These are phyloP conservation scores for Trapa incisa DNA, from an alignment of 345 rosid genomes.

Conservation along the genomic window DNA sequence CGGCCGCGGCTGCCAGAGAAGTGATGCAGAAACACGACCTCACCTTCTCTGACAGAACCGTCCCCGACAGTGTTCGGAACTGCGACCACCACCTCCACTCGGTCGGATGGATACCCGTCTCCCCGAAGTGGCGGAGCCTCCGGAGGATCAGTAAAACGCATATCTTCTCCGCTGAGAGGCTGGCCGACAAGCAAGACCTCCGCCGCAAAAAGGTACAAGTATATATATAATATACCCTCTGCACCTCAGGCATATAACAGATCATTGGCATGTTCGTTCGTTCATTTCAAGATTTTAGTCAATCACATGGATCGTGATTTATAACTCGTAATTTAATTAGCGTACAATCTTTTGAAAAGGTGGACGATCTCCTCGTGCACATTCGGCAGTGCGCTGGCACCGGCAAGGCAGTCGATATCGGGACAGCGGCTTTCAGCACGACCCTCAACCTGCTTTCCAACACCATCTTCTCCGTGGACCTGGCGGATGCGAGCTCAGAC, in stretches of 20 bases:
- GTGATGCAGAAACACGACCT: slow-evolving; percentile 28
- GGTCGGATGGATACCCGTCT: slow-evolving; percentile 7
- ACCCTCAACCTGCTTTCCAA: slow-evolving; percentile 17
- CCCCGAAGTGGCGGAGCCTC: slow-evolving; percentile 25
- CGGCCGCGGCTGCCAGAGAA: slow-evolving; percentile 8
- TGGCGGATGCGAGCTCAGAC: slow-evolving; percentile 5
- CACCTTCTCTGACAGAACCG: slow-evolving; percentile 11
- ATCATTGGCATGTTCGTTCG: no score
- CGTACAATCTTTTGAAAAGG: not conserved
- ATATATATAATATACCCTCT: not conserved
- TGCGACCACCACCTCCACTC: slow-evolving; percentile 14
- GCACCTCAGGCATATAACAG: not conserved
- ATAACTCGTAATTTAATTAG: no score
- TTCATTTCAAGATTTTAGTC: no score
- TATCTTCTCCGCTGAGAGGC: slow-evolving; percentile 13
- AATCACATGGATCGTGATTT: no score
- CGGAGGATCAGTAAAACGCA: slow-evolving; percentile 12
- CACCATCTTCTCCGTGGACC: slow-evolving; percentile 15
- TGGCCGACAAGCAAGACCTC: slow-evolving; percentile 10
- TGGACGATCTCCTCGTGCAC: slow-evolving; percentile 7
- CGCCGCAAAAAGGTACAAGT: slow-evolving; percentile 5
- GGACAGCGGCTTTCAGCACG: slow-evolving; percentile 10
- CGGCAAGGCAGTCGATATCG: slow-evolving; percentile 6
- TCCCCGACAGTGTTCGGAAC: slow-evolving; percentile 11
- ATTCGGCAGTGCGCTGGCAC: slow-evolving; percentile 1